A percentile compares a stretch with the other conserved stretches of the same genome.
These are phyloP conservation scores for Mallotus japonicus DNA, from an alignment of 441 rosid genomes.

Conservation along the genomic window DNA sequence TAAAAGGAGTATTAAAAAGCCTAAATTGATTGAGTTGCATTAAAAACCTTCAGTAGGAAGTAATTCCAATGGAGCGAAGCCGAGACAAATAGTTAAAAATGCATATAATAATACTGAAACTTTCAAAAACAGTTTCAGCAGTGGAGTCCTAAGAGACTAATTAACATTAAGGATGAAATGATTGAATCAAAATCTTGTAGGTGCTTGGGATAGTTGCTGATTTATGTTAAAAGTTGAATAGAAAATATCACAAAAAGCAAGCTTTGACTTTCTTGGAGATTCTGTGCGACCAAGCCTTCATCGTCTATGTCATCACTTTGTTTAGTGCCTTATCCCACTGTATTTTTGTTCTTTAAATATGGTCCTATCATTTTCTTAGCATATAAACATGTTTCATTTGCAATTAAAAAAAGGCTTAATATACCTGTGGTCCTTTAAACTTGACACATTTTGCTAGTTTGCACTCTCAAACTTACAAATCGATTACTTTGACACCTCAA, in stretches of 20 bases:
- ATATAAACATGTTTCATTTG: conserved; percentile 6
- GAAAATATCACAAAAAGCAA: conserved; percentile 18
- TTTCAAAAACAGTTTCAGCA: background rate
- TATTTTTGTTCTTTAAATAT: conserved; percentile 14
- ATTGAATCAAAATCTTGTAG: conserved; percentile 18
- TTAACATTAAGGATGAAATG: conserved; percentile 14
- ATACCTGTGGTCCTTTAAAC: no score
- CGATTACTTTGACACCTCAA: no score
- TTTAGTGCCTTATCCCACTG: conserved; percentile 35
- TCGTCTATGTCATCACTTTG: conserved; percentile 21
- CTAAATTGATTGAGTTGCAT: background rate
- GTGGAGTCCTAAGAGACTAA: background rate
- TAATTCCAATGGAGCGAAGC: background rate
- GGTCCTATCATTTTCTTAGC: conserved; percentile 25
- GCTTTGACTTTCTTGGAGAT: conserved; percentile 23
- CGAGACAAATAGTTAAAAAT: conserved; percentile 9
- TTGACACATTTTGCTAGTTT: no score
- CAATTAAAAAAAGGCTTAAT: conserved; percentile 1
- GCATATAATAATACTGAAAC: background rate
- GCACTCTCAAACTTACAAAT: no score
- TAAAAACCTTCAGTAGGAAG: conserved; percentile 1
- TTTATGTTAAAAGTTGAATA: conserved; percentile 12
- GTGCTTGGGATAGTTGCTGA: conserved; percentile 14
- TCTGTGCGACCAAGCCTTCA: conserved; percentile 10
- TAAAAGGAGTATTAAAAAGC: background rate